Conservation (phyloP, 495 filamentous ascomycete genomes). For the Penicillium pancosmium region DNA sequence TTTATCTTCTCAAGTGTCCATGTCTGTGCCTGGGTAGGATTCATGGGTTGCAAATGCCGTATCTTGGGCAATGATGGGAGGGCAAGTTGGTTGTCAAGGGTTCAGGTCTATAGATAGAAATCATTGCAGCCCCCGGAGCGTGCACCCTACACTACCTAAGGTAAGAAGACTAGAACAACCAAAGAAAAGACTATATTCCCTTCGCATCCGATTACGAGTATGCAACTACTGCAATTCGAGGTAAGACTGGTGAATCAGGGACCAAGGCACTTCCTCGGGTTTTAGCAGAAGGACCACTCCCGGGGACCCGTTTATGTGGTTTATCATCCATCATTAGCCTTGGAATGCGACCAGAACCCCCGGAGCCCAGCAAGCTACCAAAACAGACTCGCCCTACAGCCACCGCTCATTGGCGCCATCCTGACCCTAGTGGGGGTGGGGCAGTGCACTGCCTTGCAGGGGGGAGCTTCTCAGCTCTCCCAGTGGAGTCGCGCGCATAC, state of each 20-base stretch:
- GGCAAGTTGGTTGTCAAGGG: not conserved
- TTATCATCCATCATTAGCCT: constrained; percentile 4
- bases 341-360: constrained; percentile 4
- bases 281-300: not conserved
- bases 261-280: not conserved
- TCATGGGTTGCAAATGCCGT: constrained; percentile 1
- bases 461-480: constrained; percentile 20
- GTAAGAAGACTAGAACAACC: not conserved
- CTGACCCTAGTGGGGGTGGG: constrained; percentile 28
- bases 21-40: constrained; percentile 5
- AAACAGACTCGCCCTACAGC: constrained; percentile 3
- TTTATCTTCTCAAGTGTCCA: not conserved
- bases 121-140: not conserved
- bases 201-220: not conserved
- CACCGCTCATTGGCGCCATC: constrained; percentile 18
- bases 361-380: constrained; percentile 14
- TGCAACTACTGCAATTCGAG: not conserved
- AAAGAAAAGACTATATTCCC: no score
- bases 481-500: constrained; percentile 23
- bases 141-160: not conserved
- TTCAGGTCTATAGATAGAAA: not conserved
- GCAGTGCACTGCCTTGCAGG: constrained; percentile 34
- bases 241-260: not conserved
- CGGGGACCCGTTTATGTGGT: not conserved
- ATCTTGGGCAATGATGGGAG: not conserved